Conservation (phyloP, 345 rosid genomes). For the Eucalyptus urophylla region DNA sequence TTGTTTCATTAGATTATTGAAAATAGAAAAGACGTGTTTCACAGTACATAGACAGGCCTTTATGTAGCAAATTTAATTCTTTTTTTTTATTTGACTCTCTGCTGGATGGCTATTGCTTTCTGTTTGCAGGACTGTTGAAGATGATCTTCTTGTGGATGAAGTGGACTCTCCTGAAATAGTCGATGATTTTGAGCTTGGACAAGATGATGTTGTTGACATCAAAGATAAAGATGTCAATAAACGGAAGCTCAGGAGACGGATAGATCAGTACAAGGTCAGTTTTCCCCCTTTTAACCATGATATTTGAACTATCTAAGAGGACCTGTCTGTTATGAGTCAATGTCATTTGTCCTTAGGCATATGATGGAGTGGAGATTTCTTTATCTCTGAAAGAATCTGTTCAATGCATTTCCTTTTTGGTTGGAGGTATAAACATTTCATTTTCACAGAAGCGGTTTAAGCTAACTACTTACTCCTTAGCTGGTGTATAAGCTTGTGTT, state of each 20-base stretch:
- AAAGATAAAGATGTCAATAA: slow-evolving; percentile 83
- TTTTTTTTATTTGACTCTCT: not conserved
- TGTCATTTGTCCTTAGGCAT: not conserved
- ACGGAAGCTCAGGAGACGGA: slow-evolving; percentile 63
- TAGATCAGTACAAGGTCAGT: slow-evolving; percentile 63
- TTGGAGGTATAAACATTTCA: not conserved
- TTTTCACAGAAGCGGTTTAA: not conserved
- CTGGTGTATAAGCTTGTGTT: not conserved
- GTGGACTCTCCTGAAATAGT: slow-evolving; percentile 66
- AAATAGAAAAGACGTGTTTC: not conserved
- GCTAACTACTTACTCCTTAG: not conserved
- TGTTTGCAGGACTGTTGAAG: slow-evolving; percentile 63
- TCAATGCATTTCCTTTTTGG: not conserved
- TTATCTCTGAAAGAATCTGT: not conserved
- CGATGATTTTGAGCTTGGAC: slow-evolving; percentile 91
- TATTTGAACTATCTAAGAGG: not conserved
- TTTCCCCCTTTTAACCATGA: not conserved
- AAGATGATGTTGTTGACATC: slow-evolving; percentile 74
- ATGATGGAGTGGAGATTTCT: not conserved
- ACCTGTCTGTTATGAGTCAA: not conserved
- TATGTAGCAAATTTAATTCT: not conserved
- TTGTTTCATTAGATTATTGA: not conserved
- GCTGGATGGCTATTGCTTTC: not conserved
- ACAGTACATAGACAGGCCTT: not conserved
- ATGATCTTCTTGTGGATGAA: slow-evolving; percentile 79